A percentile compares a stretch with the other conserved stretches of the same genome.
Conservation (phyloP, 805 yeast species). For the Pichia cabralensis region DNA sequence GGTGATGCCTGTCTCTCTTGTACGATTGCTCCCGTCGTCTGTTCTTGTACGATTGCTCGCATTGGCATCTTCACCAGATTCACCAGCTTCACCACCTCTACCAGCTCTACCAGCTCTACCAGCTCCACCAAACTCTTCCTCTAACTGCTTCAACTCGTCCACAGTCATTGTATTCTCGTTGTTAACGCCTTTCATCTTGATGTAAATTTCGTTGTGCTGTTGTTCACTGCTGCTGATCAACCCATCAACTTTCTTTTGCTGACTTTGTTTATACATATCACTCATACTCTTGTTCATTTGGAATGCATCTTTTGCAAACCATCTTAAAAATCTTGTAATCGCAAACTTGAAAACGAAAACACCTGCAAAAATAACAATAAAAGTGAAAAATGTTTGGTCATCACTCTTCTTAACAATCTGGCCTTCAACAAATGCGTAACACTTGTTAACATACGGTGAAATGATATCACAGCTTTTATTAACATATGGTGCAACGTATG, state of each 20-base stretch:
- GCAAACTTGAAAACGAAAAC: slow-evolving; percentile 9
- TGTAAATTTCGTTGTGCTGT: slow-evolving; percentile 11
- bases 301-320: slow-evolving; percentile 18
- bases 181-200: slow-evolving; percentile 14
- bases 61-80: neutral
- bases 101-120: too few species aligned
- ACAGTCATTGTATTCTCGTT: too few species aligned
- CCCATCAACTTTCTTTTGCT: too few species aligned
- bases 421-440: neutral
- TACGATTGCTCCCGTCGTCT: slow-evolving; percentile 5
- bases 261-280: slow-evolving; percentile 18
- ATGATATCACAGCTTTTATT: neutral
- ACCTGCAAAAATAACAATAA: slow-evolving; percentile 9
- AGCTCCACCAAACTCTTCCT: too few species aligned
- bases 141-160: too few species aligned
- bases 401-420: neutral
- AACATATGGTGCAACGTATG: slow-evolving; percentile 4
- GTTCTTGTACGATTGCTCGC: slow-evolving; percentile 11
- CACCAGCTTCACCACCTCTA: slow-evolving; percentile 4
- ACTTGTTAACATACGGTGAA: neutral
- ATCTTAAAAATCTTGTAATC: slow-evolving; percentile 9
- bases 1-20: neutral
- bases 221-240: too few species aligned
- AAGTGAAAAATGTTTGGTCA: slow-evolving; percentile 3
- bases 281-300: slow-evolving; percentile 17